These are phyloP conservation scores for Aspergillus sclerotiicarbonarius DNA, from an alignment of 495 filamentous ascomycete genomes.

Conservation along the genomic window DNA sequence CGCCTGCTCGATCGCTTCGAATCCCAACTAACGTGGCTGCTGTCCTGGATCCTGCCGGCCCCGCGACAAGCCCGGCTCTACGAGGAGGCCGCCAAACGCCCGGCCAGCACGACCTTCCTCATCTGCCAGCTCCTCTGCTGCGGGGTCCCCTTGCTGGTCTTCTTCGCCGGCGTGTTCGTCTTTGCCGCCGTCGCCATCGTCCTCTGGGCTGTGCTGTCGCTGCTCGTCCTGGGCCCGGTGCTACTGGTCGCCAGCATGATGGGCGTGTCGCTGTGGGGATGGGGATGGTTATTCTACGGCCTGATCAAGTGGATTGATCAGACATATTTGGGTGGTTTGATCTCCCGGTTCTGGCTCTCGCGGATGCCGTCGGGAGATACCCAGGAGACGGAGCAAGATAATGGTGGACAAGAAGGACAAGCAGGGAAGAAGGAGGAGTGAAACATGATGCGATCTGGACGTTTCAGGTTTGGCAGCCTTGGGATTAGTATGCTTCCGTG, in stretches of 20 bases:
- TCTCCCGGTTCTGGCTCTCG: constrained; percentile 32
- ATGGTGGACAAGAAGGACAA: background rate
- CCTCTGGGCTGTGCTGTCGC: constrained; percentile 34
- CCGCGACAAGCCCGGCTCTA: constrained; percentile 31
- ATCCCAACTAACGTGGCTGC: constrained; percentile 21
- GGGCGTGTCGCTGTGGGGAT: constrained; percentile 40
- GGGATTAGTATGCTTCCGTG: no score
- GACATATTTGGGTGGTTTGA: constrained; percentile 32
- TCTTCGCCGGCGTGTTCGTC: constrained; percentile 34
- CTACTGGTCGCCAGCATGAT: constrained; percentile 37
- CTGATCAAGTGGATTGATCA: constrained; percentile 37
- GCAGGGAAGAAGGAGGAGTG: background rate
- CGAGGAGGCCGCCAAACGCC: constrained; percentile 29
- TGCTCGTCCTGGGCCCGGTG: constrained; percentile 38
- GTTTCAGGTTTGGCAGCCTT: no score
- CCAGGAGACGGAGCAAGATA: background rate
- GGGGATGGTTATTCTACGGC: constrained; percentile 42
- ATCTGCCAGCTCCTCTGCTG: constrained; percentile 40
- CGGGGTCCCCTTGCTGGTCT: constrained; percentile 36
- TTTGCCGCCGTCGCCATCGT: constrained; percentile 36
- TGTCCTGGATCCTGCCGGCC: constrained; percentile 30
- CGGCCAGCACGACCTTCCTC: constrained; percentile 35
- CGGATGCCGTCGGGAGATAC: constrained; percentile 7
- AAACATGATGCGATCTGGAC: no score
- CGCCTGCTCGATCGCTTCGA: constrained; percentile 32